phyloP scores from a whole-genome alignment of 495 filamentous ascomycete species.

The Pyrenula aspistea region DNA sequence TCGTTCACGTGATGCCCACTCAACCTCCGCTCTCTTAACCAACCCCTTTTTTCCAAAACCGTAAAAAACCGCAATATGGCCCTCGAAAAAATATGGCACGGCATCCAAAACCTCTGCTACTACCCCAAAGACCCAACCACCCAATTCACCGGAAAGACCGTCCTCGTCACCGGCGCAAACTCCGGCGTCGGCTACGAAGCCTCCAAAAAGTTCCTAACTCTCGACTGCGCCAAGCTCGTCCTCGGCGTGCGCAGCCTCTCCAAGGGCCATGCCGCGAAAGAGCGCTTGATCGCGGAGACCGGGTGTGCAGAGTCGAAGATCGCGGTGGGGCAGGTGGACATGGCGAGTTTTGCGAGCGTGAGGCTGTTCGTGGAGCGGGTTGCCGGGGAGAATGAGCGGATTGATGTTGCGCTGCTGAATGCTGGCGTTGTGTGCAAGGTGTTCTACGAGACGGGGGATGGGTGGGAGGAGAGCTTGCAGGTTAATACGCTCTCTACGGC shows the following conservation, averaged over 20 bases:
- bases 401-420: conserved; percentile 13
- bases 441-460: conserved; percentile 9
- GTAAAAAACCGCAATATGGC: no score
- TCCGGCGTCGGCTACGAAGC: conserved; percentile 39
- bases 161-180: conserved; percentile 42
- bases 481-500: conserved; percentile 5
- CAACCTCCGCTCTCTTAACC: no score
- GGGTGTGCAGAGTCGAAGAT: conserved; percentile 2
- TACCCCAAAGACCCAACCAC: background rate
- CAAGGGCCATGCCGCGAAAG: conserved; percentile 13
- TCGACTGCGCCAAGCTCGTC: conserved; percentile 10
- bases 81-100: no score
- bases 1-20: no score
- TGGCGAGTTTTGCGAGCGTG: conserved; percentile 12
- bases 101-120: no score
- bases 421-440: conserved; percentile 6
- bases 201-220: conserved; percentile 19
- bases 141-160: conserved; percentile 19
- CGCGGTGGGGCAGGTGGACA: conserved; percentile 9
- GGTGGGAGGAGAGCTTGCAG: conserved; percentile 16
- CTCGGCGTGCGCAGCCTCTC: conserved; percentile 12
- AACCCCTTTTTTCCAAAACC: no score
- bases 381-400: conserved; percentile 3
- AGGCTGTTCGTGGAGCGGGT: conserved; percentile 5
- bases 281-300: conserved; percentile 6